phyloP scores from a whole-genome alignment of 805 yeast genomes.

The Hanseniaspora lindneri region DNA sequence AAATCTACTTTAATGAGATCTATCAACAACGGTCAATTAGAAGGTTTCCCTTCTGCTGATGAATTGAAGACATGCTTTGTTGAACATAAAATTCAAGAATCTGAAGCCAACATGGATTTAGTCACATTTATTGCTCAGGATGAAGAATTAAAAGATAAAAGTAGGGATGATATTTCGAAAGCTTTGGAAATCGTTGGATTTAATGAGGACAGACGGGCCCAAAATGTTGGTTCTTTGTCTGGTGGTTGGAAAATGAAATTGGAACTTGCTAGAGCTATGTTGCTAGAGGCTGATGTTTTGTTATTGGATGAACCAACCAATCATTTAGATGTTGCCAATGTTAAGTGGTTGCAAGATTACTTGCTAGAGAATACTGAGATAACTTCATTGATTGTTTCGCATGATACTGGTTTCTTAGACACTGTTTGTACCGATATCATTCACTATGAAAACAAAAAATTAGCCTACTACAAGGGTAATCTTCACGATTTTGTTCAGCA shows the following conservation, averaged over 20 bases:
- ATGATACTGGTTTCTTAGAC: constrained; percentile 93
- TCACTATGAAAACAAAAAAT: constrained; percentile 89
- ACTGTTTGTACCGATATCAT: constrained; percentile 92
- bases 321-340: constrained; percentile 90
- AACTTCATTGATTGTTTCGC: constrained; percentile 91
- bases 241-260: constrained; percentile 99
- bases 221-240: constrained; percentile 84
- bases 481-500: constrained; percentile 81
- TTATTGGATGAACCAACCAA: constrained; percentile 96
- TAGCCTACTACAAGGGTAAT: constrained; percentile 93
- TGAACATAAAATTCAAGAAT: constrained; percentile 92
- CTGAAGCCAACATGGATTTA: constrained; percentile 81
- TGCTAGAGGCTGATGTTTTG: constrained; percentile 90
- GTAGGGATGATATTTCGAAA: constrained; percentile 55
- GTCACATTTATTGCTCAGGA: constrained; percentile 81
- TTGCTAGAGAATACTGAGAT: constrained; percentile 70
- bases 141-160: constrained; percentile 58
- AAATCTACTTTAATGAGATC: constrained; percentile 95
- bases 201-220: constrained; percentile 77
- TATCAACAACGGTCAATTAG: constrained; percentile 89
- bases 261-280: constrained; percentile 97
- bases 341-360: constrained; percentile 87
- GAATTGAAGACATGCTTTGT: constrained; percentile 88
- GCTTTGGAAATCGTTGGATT: constrained; percentile 84
- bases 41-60: constrained; percentile 88